Conservation (phyloP, 306 rosid species). For the Prosopis cineraria region DNA sequence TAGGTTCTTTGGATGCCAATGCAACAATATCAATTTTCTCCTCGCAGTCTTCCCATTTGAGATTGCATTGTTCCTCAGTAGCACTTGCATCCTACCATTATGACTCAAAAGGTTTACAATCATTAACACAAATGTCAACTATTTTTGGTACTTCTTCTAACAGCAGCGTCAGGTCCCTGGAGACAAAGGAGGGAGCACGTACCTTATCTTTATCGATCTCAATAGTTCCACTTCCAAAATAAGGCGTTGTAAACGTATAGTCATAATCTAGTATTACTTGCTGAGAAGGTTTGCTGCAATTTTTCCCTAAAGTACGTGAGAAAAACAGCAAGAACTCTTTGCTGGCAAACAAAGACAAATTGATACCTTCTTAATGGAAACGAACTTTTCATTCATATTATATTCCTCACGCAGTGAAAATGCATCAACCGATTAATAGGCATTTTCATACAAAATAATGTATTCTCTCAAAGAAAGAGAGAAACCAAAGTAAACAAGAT, state of each 20-base stretch:
- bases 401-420: not conserved
- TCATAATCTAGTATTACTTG: slow-evolving; percentile 92
- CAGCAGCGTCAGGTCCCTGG: not conserved
- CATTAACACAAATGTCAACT: not conserved
- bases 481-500: not conserved
- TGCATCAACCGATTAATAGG: not conserved
- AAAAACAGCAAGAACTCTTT: slow-evolving; percentile 27
- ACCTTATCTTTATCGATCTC: slow-evolving; percentile 63
- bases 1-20: slow-evolving; percentile 88
- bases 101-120: slow-evolving; percentile 16
- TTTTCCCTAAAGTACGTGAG: slow-evolving; percentile 39
- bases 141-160: slow-evolving; percentile 6
- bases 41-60: slow-evolving; percentile 80
- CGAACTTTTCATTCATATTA: slow-evolving; percentile 18
- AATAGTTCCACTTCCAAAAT: slow-evolving; percentile 74
- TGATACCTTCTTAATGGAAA: slow-evolving; percentile 3
- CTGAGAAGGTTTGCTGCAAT: slow-evolving; percentile 86
- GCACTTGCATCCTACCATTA: slow-evolving; percentile 46
- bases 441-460: slow-evolving; percentile 8
- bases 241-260: slow-evolving; percentile 94
- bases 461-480: slow-evolving; percentile 10
- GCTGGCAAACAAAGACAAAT: slow-evolving; percentile 7
- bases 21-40: slow-evolving; percentile 81
- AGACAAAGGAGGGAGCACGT: slow-evolving; percentile 27
- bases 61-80: slow-evolving; percentile 48